Base-by-base conservation (phyloP, 805 yeast genomes). In the Sugiyamaella qingdaonensis region DNA sequence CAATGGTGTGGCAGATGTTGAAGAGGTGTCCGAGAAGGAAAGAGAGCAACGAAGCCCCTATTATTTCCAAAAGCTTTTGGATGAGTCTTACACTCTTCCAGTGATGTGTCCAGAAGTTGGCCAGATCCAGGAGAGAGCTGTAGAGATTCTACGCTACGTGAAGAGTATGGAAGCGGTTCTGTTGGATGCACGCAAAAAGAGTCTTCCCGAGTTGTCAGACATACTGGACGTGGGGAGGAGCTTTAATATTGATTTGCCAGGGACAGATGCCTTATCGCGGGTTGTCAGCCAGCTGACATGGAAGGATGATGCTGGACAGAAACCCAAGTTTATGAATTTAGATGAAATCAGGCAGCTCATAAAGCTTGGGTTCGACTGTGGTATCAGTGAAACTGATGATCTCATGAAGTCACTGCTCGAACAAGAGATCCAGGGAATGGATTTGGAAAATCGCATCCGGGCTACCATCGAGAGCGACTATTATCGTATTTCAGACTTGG, bases 41-140 rank as follows among this genome's bases (percentile, higher is more conserved):
- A 50, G 41, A 10, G 64, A 61, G 2, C 53, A 56, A 21, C 59
- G 58, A 7, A 51, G 57, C 4, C 61, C 73, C 3, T 67, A 65
- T 10, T 67, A 68, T 33, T 62, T 81, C 42, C 66, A 73, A 24
- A 48, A 55, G 18, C 59, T 84, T 19, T 60, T 82, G 11, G 68
- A 70, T 14, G 72, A 73, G 43, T 78, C 84, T 3, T 80, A 84
- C 2, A 60, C 64, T 0, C 60, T 84, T 54, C 76, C 78, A 18
- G 78, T 85, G 51, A 65, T 74, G 2, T 70, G 80, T 14, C 76
- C 81, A 0, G 94, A 86, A 61, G 73, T 82, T 58, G 84, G 78
- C 16, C 85, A 80, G 60, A 65, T 86, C 10, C 54, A 75, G 2
- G 85, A 79, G 55, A 74, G 82, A 45, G 74, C 77, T 3, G 67